phyloP scores from a whole-genome alignment of 495 filamentous ascomycete genomes.

The Bryoglossum gracile region DNA sequence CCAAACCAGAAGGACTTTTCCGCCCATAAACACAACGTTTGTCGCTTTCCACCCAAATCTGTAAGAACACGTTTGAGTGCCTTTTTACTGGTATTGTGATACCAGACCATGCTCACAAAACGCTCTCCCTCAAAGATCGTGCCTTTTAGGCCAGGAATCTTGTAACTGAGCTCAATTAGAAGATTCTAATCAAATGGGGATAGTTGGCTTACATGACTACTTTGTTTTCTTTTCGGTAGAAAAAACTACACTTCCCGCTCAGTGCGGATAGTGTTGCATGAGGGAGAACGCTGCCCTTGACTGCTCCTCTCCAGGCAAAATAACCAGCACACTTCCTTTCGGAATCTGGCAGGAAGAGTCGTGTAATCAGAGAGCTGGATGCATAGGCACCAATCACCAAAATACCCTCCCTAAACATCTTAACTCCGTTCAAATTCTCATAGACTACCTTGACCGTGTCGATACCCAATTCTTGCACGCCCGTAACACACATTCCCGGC shows the following conservation, averaged over 20 bases:
- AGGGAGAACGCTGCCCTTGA: background rate
- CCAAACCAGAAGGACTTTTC: conserved; percentile 46
- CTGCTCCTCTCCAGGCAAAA: background rate
- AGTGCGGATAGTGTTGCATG: background rate
- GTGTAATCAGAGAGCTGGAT: background rate
- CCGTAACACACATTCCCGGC: conserved; percentile 41
- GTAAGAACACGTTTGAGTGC: conserved; percentile 44
- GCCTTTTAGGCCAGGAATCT: conserved; percentile 45
- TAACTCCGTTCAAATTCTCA: background rate
- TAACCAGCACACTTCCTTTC: background rate
- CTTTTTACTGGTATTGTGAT: conserved; percentile 41
- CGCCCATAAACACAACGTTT: conserved; percentile 36
- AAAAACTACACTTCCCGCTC: background rate
- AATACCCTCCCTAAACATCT: background rate
- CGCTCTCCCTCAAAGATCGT: conserved; percentile 38
- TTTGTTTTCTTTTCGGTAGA: background rate
- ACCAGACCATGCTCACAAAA: conserved; percentile 52
- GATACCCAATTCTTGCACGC: conserved; percentile 33
- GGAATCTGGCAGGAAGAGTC: background rate
- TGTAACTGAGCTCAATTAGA: conserved; percentile 38
- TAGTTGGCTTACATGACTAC: background rate
- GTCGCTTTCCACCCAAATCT: conserved; percentile 39
- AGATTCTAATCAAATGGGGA: background rate
- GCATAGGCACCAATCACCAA: background rate
- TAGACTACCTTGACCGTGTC: conserved; percentile 1